Base-by-base conservation (phyloP, 495 filamentous ascomycete genomes). In the Trichoderma asperelloides region DNA sequence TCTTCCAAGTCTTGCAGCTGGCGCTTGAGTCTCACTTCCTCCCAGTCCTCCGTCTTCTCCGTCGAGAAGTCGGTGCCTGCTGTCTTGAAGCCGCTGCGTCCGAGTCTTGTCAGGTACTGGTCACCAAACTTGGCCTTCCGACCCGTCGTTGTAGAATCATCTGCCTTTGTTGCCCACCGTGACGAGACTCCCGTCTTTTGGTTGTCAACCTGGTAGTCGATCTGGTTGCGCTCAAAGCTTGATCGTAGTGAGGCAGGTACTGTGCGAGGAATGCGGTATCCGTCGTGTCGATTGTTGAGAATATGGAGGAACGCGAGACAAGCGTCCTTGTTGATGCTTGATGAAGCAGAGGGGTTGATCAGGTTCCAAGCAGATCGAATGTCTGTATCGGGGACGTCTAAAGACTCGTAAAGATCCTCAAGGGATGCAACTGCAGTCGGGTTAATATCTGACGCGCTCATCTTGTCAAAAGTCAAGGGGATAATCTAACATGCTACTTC, bases 41-140 rank as follows among this genome's bases (percentile, higher is more conserved):
- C 96, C 95, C 95, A 97, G 69, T 96, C 93, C 70, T 93, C 90
- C 69, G 87, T 85, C 65, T 91, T 88, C 11, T 88, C 88, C 15
- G 71, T 70, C 66, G 81, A 84, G 78, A 97, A 97, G 77, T 98
- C 92, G 2, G 96, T 98, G 63, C 86, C 95, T 25, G 81, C 81
- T 15, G 85, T 83, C 74, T 92, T 90, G 70, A 92, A 91, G 37
- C 90, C 91, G 64, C 91, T 85, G 65, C 81, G 77, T 23, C 95
- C 95, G 45, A 98, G 80, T 33, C 95, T 89, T 69, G 88, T 91
- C 60, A 98, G 87, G 79, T 98, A 98, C 51, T 95, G 91, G 76
- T 98, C 94, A 65, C 95, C 95, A 76, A 98, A 98, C 76, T 94
- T 96, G 70, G 92, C 88, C 77, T 98, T 98, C 71, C 89, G 86